A percentile compares a stretch with the other conserved stretches of the same genome.
phyloP scores from a whole-genome alignment of 2,329 filamentous ascomycete genomes.

The Dothidotthia symphoricarpi region DNA sequence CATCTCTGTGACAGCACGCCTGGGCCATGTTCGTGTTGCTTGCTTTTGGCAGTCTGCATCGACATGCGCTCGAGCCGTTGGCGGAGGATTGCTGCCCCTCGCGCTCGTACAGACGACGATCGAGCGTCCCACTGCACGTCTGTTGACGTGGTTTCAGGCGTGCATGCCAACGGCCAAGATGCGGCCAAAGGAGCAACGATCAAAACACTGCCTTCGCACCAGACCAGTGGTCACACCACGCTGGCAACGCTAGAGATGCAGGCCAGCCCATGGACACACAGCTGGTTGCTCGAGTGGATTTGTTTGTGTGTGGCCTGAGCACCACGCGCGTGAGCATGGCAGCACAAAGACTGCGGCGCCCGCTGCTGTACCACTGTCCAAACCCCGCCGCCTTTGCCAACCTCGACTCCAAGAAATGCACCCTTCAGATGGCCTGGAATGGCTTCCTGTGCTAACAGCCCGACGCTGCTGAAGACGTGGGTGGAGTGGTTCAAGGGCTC shows the following conservation, averaged over 20 bases:
- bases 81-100: too few relatives aligned
- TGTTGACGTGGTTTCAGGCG: too few relatives aligned
- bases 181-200: too few relatives aligned
- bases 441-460: conserved; percentile 31
- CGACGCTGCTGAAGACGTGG: conserved; percentile 31
- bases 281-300: conserved; percentile 10
- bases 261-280: conserved; percentile 18
- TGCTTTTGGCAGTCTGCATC: too few relatives aligned
- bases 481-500: conserved; percentile 27
- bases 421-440: conserved; percentile 29
- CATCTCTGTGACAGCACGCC: too few relatives aligned
- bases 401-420: conserved; percentile 27
- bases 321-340: conserved; percentile 16
- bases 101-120: too few relatives aligned
- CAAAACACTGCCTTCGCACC: conserved; percentile 1
- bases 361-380: conserved; percentile 10
- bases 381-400: conserved; percentile 7
- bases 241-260: conserved; percentile 15
- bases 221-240: conserved; percentile 2
- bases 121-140: too few relatives aligned
- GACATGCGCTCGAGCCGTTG: too few relatives aligned
- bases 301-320: conserved; percentile 20
- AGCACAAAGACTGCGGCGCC: conserved; percentile 15
- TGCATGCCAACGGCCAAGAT: too few relatives aligned
- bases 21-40: too few relatives aligned